Evolutionary conservation across 352 stramenopile genomes (phyloP).

Genomic region (Globisporangium rhizosaccharum): DNA sequence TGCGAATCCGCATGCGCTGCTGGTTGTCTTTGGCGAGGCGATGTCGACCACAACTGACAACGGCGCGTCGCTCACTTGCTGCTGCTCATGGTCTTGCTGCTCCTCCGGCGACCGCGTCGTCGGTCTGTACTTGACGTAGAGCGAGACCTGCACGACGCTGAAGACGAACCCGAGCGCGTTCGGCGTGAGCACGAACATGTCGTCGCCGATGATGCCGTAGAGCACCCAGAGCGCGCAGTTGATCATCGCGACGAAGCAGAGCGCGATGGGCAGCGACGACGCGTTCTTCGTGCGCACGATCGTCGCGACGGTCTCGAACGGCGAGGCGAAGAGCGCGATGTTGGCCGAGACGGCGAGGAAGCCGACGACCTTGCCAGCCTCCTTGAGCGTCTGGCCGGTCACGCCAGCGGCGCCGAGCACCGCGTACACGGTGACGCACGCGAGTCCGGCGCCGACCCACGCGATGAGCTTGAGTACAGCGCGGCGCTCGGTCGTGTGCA

Average conservation of each 20-base stretch:
- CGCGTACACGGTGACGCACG: constrained; percentile 21
- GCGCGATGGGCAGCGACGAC: constrained; percentile 40
- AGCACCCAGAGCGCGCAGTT: constrained; percentile 55
- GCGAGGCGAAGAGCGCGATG: constrained; percentile 27
- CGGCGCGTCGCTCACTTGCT: background rate
- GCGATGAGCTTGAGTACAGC: constrained; percentile 1
- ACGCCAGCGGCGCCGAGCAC: constrained; percentile 20
- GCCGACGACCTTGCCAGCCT: constrained; percentile 11
- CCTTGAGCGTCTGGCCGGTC: constrained; percentile 18
- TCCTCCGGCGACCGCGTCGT: background rate
- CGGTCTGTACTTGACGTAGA: constrained; percentile 38
- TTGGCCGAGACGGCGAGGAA: constrained; percentile 18
- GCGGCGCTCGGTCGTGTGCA: constrained; percentile 2
- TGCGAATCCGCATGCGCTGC: background rate
- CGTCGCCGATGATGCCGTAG: constrained; percentile 41
- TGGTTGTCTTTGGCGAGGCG: constrained; percentile 1
- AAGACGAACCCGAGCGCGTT: constrained; percentile 32
- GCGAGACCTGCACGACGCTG: constrained; percentile 28
- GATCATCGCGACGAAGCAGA: constrained; percentile 36
- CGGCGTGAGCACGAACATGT: constrained; percentile 44
- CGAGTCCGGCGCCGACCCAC: background rate
- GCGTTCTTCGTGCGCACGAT: constrained; percentile 24
- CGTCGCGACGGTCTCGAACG: constrained; percentile 26
- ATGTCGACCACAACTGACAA: constrained; percentile 2
- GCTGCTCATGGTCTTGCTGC: background rate